Evolutionary conservation across 257 asterid species (phyloP).

Genomic region (Pogostemon cablin): DNA sequence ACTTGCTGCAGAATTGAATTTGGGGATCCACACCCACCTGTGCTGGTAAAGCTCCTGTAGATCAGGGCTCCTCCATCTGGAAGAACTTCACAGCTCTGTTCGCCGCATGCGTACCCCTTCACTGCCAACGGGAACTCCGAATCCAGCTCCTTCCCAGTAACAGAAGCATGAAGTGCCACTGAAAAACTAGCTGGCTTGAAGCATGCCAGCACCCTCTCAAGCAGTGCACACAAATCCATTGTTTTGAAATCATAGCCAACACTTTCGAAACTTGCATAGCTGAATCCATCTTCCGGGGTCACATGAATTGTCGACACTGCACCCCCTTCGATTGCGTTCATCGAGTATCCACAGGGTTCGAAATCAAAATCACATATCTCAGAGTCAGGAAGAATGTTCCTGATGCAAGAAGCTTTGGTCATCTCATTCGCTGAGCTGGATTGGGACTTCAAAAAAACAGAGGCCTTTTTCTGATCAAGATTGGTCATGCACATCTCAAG

Average conservation of each 20-base stretch:
- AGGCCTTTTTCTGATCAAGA: constrained; percentile 59
- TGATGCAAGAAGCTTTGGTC: constrained; percentile 74
- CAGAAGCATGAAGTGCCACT: constrained; percentile 58
- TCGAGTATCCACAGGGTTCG: constrained; percentile 89
- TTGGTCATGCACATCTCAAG: constrained; percentile 92
- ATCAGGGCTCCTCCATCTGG: constrained; percentile 56
- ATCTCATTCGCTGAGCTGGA: constrained; percentile 62
- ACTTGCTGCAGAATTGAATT: constrained; percentile 53
- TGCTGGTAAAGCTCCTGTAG: constrained; percentile 51
- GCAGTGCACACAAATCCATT: constrained; percentile 41
- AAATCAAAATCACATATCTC: constrained; percentile 77
- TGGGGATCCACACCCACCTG: constrained; percentile 63
- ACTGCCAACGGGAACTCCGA: constrained; percentile 37
- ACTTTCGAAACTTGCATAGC: constrained; percentile 85
- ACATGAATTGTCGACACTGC: constrained; percentile 75
- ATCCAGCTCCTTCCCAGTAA: constrained; percentile 42
- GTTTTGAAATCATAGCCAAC: constrained; percentile 65
- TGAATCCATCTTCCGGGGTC: constrained; percentile 87
- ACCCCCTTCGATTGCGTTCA: constrained; percentile 68
- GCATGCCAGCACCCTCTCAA: constrained; percentile 77
- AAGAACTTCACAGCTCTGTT: constrained; percentile 50
- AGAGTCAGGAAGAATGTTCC: constrained; percentile 68
- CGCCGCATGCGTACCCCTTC: constrained; percentile 54
- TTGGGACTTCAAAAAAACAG: constrained; percentile 65
- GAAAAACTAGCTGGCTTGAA: constrained; percentile 72